Conservation (phyloP, 2,329 filamentous ascomycete species). For the Fragosphaeria purpurea region DNA sequence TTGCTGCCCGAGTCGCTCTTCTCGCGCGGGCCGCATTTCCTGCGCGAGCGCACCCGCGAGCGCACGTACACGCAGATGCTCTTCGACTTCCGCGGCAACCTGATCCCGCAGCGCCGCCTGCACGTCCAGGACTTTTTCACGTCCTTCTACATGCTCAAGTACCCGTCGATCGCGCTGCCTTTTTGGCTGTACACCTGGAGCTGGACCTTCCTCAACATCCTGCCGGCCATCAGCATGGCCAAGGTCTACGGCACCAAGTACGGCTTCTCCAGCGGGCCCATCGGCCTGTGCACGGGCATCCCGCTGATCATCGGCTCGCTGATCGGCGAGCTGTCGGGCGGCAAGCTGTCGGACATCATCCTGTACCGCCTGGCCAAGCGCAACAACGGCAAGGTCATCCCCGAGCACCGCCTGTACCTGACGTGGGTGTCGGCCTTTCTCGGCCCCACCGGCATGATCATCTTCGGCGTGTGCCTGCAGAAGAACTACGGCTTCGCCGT, state of each 20-base stretch:
- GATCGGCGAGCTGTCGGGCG: conserved; percentile 10
- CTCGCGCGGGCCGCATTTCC: conserved; percentile 5
- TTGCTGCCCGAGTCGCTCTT: conserved; percentile 10
- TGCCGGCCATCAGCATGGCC: conserved; percentile 12
- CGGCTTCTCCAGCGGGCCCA: conserved; percentile 7
- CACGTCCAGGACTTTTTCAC: conserved; percentile 5
- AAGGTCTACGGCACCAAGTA: conserved; percentile 10
- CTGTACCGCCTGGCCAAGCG: conserved; percentile 2
- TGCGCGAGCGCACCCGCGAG: conserved; percentile 2
- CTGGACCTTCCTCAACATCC: conserved; percentile 13
- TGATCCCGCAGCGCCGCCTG: conserved; percentile 7
- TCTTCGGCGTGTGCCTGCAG: conserved; percentile 10
- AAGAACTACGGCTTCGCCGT: conserved; percentile 2
- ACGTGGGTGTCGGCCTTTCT: conserved; percentile 8
- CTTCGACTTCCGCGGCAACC: conserved; percentile 1
- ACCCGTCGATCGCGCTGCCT: conserved; percentile 10
- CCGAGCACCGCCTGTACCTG: conserved; percentile 11
- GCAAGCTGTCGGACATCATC: conserved; percentile 11
- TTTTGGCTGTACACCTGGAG: conserved; percentile 9
- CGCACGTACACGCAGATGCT: conserved; percentile 5
- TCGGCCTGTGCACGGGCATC: conserved; percentile 10
- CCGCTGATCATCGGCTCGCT: conserved; percentile 11
- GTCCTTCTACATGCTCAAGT: conserved; percentile 9
- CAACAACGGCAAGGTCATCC: conserved; percentile 4
- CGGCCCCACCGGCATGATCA: conserved; percentile 10